Percentiles rank a stretch among this genome's conserved stretches.
phyloP scores from a whole-genome alignment of 2,329 filamentous ascomycete species.

The Colletotrichum chrysophilum region DNA sequence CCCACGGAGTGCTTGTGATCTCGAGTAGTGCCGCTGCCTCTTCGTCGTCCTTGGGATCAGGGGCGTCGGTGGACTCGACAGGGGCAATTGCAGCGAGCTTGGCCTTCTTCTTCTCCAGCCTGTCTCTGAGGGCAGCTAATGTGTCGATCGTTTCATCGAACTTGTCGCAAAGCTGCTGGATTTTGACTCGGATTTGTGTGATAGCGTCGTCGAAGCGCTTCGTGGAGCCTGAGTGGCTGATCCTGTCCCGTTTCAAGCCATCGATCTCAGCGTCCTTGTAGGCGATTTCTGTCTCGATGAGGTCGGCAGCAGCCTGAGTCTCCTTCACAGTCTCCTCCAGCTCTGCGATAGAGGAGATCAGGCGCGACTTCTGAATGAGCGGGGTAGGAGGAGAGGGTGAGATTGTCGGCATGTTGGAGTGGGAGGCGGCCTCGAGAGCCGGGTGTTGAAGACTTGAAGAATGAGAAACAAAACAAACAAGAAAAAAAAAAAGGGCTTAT shows the following conservation, averaged over 20 bases:
- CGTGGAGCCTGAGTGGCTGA: background rate
- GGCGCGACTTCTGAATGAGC: background rate
- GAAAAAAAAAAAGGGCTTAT: background rate
- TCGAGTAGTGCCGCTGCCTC: background rate
- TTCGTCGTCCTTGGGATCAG: background rate
- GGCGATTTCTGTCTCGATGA: background rate
- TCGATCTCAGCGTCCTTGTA: slow-evolving; percentile 10
- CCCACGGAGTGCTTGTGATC: slow-evolving; percentile 16
- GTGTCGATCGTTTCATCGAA: background rate
- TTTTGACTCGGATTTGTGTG: background rate
- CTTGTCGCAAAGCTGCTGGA: background rate
- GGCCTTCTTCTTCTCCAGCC: background rate
- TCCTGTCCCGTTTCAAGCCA: background rate
- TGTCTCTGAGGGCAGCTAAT: background rate
- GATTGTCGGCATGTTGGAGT: background rate
- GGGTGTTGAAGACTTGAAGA: background rate
- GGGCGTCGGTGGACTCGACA: background rate
- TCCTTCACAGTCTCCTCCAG: background rate
- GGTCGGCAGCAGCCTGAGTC: background rate
- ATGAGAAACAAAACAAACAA: background rate
- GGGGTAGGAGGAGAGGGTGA: background rate
- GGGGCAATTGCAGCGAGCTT: background rate
- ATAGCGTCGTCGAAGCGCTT: background rate
- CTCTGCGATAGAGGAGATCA: background rate
- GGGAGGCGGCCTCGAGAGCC: background rate